Percentiles rank a stretch among this genome's conserved stretches.
These are phyloP conservation scores for Diaporthe capsici DNA, from an alignment of 2,329 filamentous ascomycete genomes.

Conservation along the genomic window DNA sequence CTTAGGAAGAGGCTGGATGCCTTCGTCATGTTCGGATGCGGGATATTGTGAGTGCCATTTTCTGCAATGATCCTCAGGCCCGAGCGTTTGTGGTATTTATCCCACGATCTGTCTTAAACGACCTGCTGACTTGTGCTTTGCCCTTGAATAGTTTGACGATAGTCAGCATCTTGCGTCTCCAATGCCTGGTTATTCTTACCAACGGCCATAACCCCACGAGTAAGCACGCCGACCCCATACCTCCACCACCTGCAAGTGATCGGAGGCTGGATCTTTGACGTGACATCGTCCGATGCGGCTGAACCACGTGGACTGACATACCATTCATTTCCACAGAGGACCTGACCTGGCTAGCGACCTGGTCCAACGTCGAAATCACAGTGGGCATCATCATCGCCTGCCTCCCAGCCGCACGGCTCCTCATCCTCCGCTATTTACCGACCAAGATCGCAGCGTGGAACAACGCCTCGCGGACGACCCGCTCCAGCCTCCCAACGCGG, in stretches of 20 bases:
- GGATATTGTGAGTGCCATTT: constrained; percentile 26
- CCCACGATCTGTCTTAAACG: accelerated
- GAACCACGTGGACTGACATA: background rate
- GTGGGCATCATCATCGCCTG: constrained; percentile 35
- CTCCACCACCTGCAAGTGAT: background rate
- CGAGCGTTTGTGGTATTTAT: background rate
- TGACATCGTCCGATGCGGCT: background rate
- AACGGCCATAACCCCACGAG: constrained; percentile 49
- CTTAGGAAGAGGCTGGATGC: constrained; percentile 16
- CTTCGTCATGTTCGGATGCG: constrained; percentile 25
- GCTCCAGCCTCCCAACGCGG: background rate
- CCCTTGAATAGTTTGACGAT: constrained; percentile 48
- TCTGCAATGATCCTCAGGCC: background rate
- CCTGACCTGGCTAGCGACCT: constrained; percentile 16
- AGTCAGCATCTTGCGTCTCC: constrained; percentile 50
- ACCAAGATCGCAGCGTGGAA: background rate
- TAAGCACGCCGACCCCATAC: background rate
- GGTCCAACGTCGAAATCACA: constrained; percentile 33
- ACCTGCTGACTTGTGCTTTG: background rate
- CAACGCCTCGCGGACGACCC: background rate
- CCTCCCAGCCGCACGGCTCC: constrained; percentile 27
- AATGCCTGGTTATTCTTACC: constrained; percentile 47
- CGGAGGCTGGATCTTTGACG: background rate
- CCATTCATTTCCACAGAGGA: background rate
- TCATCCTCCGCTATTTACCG: constrained; percentile 18